Evolutionary conservation across 306 rosid genomes (phyloP).

Genomic region (Trifolium dubium): DNA sequence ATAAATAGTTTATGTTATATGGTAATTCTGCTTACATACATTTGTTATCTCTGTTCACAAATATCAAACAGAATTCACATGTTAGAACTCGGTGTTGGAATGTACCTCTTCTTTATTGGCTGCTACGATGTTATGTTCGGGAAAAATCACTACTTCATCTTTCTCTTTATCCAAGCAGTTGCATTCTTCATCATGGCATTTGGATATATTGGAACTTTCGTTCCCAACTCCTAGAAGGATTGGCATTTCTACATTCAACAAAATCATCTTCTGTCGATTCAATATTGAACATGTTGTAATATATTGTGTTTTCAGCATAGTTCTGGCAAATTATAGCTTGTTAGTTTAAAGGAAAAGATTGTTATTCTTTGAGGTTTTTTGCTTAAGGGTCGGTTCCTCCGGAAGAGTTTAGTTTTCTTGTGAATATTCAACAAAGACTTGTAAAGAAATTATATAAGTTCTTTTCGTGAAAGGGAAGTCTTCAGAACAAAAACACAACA

Average conservation of each 20-base stretch:
- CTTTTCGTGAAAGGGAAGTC: slow-evolving; percentile 48
- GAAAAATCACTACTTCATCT: slow-evolving; percentile 72
- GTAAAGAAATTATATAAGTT: slow-evolving; percentile 48
- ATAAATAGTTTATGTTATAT: neutral
- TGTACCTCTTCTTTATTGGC: slow-evolving; percentile 77
- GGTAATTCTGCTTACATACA: neutral
- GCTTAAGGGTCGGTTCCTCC: slow-evolving; percentile 52
- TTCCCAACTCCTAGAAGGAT: slow-evolving; percentile 61
- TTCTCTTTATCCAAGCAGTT: slow-evolving; percentile 71
- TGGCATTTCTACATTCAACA: slow-evolving; percentile 41
- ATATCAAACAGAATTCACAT: slow-evolving; percentile 64
- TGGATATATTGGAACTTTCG: slow-evolving; percentile 90
- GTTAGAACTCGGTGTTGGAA: slow-evolving; percentile 77
- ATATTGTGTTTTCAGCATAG: slow-evolving; percentile 43
- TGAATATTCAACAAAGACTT: slow-evolving; percentile 58
- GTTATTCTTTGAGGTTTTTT: slow-evolving; percentile 54
- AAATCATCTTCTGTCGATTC: slow-evolving; percentile 30
- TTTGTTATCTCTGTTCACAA: slow-evolving; percentile 29
- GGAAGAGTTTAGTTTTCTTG: slow-evolving; percentile 51
- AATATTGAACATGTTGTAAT: slow-evolving; percentile 42
- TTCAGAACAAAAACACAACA: slow-evolving; percentile 41
- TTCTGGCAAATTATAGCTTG: slow-evolving; percentile 48
- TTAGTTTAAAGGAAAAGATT: slow-evolving; percentile 45
- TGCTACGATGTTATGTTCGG: slow-evolving; percentile 77
- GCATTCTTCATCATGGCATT: slow-evolving; percentile 82